A percentile compares a stretch with the other conserved stretches of the same genome.
Evolutionary conservation across 768 basidiomycete species (phyloP).

Genomic region (Hypholoma fasciculare): DNA sequence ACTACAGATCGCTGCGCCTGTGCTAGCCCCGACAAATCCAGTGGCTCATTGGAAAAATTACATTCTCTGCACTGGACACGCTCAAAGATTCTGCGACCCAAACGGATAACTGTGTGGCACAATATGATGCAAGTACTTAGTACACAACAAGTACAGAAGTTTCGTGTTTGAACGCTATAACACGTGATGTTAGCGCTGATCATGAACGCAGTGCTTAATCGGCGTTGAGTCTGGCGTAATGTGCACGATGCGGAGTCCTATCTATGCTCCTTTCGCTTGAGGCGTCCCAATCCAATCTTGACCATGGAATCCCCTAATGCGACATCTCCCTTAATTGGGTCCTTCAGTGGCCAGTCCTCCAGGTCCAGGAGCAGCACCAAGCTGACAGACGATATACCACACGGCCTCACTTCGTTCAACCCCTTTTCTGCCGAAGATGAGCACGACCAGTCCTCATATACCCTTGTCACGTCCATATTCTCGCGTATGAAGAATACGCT

Average conservation of each 20-base stretch:
- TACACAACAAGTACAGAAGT: no score
- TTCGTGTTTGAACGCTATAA: no score
- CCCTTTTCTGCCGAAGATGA: constrained; percentile 94
- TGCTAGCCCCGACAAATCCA: no score
- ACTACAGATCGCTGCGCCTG: no score
- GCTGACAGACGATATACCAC: constrained; percentile 59
- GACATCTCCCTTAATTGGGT: constrained; percentile 33
- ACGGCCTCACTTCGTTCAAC: constrained; percentile 83
- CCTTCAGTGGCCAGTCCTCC: constrained; percentile 44
- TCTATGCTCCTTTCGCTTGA: constrained; percentile 1
- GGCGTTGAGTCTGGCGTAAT: background rate
- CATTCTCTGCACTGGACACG: no score
- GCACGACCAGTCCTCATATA: constrained; percentile 84
- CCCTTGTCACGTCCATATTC: constrained; percentile 77
- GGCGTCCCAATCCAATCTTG: background rate
- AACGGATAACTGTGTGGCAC: no score
- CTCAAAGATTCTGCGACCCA: no score
- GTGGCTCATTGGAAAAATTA: no score
- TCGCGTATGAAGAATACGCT: constrained; percentile 82
- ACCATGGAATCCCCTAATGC: constrained; percentile 30
- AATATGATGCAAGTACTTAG: no score
- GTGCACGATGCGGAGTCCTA: background rate
- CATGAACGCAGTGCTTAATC: background rate
- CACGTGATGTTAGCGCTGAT: constrained; percentile 8
- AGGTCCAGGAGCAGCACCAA: constrained; percentile 66